Evolutionary conservation across 805 yeast genomes (phyloP).

Genomic region (Candida xiaguanensis): DNA sequence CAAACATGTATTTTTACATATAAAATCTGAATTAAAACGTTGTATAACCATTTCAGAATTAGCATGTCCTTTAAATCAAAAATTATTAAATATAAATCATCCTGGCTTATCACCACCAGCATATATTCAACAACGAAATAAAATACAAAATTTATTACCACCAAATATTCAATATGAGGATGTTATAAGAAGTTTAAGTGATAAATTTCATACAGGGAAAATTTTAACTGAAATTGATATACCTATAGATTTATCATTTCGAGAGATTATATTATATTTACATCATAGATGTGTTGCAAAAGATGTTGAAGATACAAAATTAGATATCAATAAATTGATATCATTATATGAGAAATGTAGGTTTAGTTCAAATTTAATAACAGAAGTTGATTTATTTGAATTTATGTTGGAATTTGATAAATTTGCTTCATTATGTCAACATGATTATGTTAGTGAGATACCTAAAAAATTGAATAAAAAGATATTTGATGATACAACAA

Average conservation of each 20-base stretch:
- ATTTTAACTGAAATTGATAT: constrained; percentile 31
- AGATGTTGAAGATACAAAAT: constrained; percentile 10
- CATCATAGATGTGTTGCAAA: constrained; percentile 12
- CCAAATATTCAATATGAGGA: constrained; percentile 44
- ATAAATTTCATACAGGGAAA: constrained; percentile 48
- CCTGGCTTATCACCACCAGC: constrained; percentile 42
- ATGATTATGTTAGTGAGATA: constrained; percentile 13
- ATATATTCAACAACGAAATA: constrained; percentile 33
- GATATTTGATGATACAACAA: not conserved
- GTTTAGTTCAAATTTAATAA: constrained; percentile 60
- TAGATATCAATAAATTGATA: constrained; percentile 23
- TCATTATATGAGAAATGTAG: constrained; percentile 62
- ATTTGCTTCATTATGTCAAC: constrained; percentile 15
- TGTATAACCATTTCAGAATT: constrained; percentile 27
- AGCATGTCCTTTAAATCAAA: constrained; percentile 36
- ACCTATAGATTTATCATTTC: constrained; percentile 39
- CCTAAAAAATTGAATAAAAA: constrained; percentile 4
- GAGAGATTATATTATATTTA: constrained; percentile 39
- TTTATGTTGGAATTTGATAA: constrained; percentile 45
- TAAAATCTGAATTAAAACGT: constrained; percentile 21
- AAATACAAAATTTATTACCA: constrained; percentile 20
- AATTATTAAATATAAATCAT: constrained; percentile 23
- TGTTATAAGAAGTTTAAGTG: constrained; percentile 56
- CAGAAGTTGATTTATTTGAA: constrained; percentile 54
- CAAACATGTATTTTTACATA: constrained; percentile 17